These are phyloP conservation scores for Suillus brevipes DNA, from an alignment of 768 basidiomycete genomes.

Conservation along the genomic window DNA sequence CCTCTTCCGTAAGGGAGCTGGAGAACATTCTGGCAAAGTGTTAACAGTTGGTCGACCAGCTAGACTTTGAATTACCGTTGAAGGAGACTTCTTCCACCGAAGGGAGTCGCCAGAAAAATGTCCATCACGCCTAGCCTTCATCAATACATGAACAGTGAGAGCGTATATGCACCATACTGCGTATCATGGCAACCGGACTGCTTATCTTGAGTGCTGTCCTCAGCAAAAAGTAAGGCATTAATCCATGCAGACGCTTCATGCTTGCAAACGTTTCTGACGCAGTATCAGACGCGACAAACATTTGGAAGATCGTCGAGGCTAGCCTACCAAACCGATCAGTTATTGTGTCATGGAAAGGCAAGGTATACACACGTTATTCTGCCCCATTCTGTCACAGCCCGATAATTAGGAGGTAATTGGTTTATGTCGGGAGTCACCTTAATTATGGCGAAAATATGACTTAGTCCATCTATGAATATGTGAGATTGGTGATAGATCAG, in stretches of 20 bases:
- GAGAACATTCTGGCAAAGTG: conserved; percentile 83
- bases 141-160: conserved; percentile 7
- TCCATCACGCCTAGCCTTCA: conserved; percentile 64
- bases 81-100: conserved; percentile 88
- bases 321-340: conserved; percentile 49
- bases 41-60: not conserved
- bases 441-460: conserved; percentile 84
- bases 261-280: conserved; percentile 86
- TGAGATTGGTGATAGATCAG: conserved; percentile 9
- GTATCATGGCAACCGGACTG: conserved; percentile 96
- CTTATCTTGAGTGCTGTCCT: conserved; percentile 90
- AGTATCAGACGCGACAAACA: conserved; percentile 89
- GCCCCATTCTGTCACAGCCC: conserved; percentile 94
- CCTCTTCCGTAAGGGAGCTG: conserved; percentile 87
- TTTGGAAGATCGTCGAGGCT: conserved; percentile 95
- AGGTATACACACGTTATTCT: conserved; percentile 79
- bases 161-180: conserved; percentile 48
- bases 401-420: conserved; percentile 80
- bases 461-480: conserved; percentile 71
- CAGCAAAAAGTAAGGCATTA: conserved; percentile 98
- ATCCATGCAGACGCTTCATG: conserved; percentile 89
- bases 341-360: conserved; percentile 9
- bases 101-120: conserved; percentile 94
- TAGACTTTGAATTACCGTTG: conserved; percentile 58
- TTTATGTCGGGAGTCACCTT: conserved; percentile 75